Evolutionary conservation across 495 filamentous ascomycete species (phyloP).

Genomic region (Annulohypoxylon maeteangense): DNA sequence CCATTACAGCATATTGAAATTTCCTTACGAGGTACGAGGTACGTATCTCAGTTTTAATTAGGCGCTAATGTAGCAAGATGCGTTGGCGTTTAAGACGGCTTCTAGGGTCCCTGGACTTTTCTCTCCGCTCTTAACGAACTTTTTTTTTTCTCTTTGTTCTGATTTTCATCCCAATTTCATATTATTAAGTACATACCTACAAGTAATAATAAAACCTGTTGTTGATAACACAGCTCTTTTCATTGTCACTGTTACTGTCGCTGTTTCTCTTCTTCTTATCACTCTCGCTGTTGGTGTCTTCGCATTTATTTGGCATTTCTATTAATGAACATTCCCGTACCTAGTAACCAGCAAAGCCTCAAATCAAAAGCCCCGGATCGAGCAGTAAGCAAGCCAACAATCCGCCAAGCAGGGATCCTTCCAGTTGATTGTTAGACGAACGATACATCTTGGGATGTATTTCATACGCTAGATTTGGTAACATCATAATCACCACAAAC

Average conservation of each 20-base stretch:
- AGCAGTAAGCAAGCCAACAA: constrained; percentile 25
- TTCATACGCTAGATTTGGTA: constrained; percentile 37
- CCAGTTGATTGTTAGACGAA: constrained; percentile 12
- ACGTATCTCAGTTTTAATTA: constrained; percentile 35
- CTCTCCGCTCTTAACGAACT: constrained; percentile 28
- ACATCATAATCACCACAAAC: constrained; percentile 38
- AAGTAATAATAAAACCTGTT: constrained; percentile 23
- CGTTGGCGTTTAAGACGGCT: constrained; percentile 41
- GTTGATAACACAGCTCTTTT: constrained; percentile 12
- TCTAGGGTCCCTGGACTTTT: constrained; percentile 30
- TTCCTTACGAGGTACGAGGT: constrained; percentile 27
- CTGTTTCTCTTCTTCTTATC: constrained; percentile 9
- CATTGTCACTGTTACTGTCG: constrained; percentile 11
- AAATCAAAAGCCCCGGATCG: constrained; percentile 18
- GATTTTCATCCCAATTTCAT: constrained; percentile 24
- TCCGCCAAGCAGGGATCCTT: constrained; percentile 19
- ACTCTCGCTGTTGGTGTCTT: constrained; percentile 10
- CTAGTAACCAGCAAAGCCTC: constrained; percentile 17
- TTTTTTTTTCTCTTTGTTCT: constrained; percentile 29
- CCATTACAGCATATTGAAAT: neutral
- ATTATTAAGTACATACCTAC: constrained; percentile 20
- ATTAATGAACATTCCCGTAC: constrained; percentile 11
- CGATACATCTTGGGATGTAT: constrained; percentile 13
- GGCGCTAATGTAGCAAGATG: constrained; percentile 46
- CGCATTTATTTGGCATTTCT: constrained; percentile 8